These are phyloP conservation scores for Neoarthrinium moseri DNA, from an alignment of 2,329 filamentous ascomycete genomes.

Conservation along the genomic window DNA sequence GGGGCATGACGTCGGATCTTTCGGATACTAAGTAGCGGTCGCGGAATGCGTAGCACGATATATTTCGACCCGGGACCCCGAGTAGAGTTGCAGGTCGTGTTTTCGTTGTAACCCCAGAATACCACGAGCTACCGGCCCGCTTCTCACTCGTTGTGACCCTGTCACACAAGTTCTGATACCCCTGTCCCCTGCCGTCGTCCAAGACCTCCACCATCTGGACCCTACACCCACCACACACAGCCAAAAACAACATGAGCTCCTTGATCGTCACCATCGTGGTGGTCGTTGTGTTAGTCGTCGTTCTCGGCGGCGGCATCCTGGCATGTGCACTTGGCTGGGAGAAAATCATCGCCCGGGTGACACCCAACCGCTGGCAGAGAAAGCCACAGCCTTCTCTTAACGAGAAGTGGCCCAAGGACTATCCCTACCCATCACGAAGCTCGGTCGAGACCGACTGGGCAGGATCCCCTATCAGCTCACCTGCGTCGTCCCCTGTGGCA, in stretches of 20 bases:
- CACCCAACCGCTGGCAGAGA: background rate
- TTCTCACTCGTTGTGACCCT: no score
- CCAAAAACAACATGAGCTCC: background rate
- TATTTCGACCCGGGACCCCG: no score
- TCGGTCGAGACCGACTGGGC: constrained; percentile 5
- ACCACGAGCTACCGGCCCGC: no score
- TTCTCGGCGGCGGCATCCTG: constrained; percentile 2
- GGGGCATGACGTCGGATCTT: no score
- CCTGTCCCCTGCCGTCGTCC: background rate
- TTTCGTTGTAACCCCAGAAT: no score
- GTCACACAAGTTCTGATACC: no score
- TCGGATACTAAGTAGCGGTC: no score
- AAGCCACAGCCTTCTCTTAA: constrained; percentile 1
- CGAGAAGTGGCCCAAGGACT: background rate
- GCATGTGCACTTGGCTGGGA: constrained; percentile 4
- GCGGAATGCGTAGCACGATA: no score
- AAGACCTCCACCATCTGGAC: background rate
- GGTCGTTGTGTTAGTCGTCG: constrained; percentile 2
- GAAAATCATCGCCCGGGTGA: background rate
- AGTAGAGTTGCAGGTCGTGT: no score
- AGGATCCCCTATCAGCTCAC: constrained; percentile 3
- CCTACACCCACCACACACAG: background rate
- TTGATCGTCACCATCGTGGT: constrained; percentile 3
- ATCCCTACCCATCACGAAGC: background rate
- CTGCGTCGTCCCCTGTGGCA: constrained; percentile 2